phyloP scores from a whole-genome alignment of 768 basidiomycete genomes.

The Xerocomus brunneocitrinus region DNA sequence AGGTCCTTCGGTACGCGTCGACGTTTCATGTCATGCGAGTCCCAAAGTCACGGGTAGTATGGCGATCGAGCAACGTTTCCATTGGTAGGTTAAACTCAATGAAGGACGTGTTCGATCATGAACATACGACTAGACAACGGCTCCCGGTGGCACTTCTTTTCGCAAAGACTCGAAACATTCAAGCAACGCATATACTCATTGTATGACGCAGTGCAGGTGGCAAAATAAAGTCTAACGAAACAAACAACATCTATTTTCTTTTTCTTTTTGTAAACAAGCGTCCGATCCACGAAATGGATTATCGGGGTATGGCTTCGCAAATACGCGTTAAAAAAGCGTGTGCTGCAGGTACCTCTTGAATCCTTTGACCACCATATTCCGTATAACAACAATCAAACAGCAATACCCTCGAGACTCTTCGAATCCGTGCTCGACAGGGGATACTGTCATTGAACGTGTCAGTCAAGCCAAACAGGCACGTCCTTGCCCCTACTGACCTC shows the following conservation, averaged over 20 bases:
- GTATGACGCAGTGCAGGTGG: too few relatives aligned
- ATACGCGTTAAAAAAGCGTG: not conserved
- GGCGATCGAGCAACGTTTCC: too few relatives aligned
- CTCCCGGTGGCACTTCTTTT: too few relatives aligned
- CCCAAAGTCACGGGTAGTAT: too few relatives aligned
- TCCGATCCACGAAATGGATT: not conserved
- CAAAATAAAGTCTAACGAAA: not conserved
- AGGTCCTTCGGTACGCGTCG: too few relatives aligned
- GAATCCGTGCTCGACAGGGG: not conserved
- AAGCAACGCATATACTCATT: too few relatives aligned
- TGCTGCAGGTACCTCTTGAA: not conserved
- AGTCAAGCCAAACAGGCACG: too few relatives aligned
- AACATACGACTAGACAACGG: too few relatives aligned
- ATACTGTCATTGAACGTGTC: not conserved
- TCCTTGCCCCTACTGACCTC: conserved; percentile 16
- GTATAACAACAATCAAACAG: not conserved
- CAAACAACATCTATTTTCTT: not conserved
- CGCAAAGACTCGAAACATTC: too few relatives aligned
- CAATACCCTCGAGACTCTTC: not conserved
- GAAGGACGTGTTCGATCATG: too few relatives aligned
- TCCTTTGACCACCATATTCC: not conserved
- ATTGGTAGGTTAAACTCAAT: too few relatives aligned
- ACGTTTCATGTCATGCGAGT: too few relatives aligned
- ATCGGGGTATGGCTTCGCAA: not conserved
- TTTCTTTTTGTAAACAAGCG: not conserved